A percentile compares a stretch with the other conserved stretches of the same genome.
Evolutionary conservation across 1,284 basidiomycete species (phyloP).

Genomic region (Ustilago shanxiensis): DNA sequence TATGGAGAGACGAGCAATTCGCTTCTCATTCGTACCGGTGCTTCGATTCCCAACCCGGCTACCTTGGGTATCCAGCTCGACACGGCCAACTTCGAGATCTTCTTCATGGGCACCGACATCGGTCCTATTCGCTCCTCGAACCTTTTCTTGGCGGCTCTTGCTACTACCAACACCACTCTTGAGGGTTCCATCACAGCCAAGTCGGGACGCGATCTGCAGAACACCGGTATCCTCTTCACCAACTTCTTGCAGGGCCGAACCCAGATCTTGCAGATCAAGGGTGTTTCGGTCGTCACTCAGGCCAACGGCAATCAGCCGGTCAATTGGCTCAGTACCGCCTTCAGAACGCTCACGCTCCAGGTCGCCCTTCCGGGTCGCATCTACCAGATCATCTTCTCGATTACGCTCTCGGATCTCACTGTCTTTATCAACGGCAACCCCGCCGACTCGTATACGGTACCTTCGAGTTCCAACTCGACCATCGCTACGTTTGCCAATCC

Average conservation of each 20-base stretch:
- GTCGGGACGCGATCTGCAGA: constrained; percentile 73
- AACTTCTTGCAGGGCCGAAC: constrained; percentile 79
- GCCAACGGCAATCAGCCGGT: constrained; percentile 73
- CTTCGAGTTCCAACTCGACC: constrained; percentile 72
- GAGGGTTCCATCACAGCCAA: constrained; percentile 77
- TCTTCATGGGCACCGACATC: constrained; percentile 67
- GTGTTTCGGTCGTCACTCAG: constrained; percentile 75
- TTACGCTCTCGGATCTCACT: constrained; percentile 77
- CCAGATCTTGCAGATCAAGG: constrained; percentile 76
- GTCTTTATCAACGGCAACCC: constrained; percentile 73
- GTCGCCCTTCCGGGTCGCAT: constrained; percentile 78
- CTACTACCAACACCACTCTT: constrained; percentile 75
- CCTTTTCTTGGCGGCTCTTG: constrained; percentile 75
- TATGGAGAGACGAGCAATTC: constrained; percentile 77
- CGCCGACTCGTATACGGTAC: constrained; percentile 53
- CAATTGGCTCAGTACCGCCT: constrained; percentile 79
- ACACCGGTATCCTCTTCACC: constrained; percentile 78
- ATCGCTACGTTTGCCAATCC: constrained; percentile 81
- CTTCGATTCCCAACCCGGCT: constrained; percentile 77
- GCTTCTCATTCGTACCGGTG: constrained; percentile 79
- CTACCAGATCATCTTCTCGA: constrained; percentile 79
- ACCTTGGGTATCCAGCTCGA: constrained; percentile 82
- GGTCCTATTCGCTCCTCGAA: constrained; percentile 72
- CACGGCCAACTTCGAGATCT: constrained; percentile 78
- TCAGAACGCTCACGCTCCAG: constrained; percentile 77